Evolutionary conservation across 768 basidiomycete genomes (phyloP), one percentile per base, ranked within the genome.

Genomic region (Filobasidium floriforme): DNA sequence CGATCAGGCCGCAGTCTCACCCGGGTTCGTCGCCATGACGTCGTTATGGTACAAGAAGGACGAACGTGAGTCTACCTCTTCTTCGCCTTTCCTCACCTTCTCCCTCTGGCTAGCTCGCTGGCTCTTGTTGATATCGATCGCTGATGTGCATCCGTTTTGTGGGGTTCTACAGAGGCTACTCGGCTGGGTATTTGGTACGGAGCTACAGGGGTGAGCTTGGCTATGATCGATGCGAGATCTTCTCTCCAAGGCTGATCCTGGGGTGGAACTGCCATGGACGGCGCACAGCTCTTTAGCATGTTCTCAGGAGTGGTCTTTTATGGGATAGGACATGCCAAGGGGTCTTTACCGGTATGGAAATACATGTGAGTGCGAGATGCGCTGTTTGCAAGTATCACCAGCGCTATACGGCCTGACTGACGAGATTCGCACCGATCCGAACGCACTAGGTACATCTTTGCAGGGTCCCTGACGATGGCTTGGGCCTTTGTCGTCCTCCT

Each of bases 11-110:
- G 73, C 75, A 15, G 76, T 80, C 65, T 72, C 75, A 2, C 80
- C 78, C 0, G 80, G 79, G 0, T 81, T 81, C 67, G 73, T 81
- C 14, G 70, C 77, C 29, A 65, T 81, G 29, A 79, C 79, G 26
- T 68, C 68, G 1, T 61, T 77, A 37, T 81, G 80, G 80, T 81
- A 80, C 67, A 76, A 74, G 32, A 77, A 76, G 55, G 49, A 63
- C 41, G 78, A 79, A 59, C 76, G 59, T 32, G 29, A 26, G 54
- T 54, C 52, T 59, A 49, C 14, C 41, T 61, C 32, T 4, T 22
- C 26, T 40, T 49, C 29, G 41, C 19, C 24, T 6, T 68, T 68
- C 43, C 70, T 24, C 78, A 78, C 0, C 71, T 79, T 69, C 10
- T 65, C 24, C 46, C 41, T 11, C 7, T 49, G 22, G 7, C 24